Base-by-base conservation (phyloP, 768 basidiomycete genomes). In the Tricholoma sp. region DNA sequence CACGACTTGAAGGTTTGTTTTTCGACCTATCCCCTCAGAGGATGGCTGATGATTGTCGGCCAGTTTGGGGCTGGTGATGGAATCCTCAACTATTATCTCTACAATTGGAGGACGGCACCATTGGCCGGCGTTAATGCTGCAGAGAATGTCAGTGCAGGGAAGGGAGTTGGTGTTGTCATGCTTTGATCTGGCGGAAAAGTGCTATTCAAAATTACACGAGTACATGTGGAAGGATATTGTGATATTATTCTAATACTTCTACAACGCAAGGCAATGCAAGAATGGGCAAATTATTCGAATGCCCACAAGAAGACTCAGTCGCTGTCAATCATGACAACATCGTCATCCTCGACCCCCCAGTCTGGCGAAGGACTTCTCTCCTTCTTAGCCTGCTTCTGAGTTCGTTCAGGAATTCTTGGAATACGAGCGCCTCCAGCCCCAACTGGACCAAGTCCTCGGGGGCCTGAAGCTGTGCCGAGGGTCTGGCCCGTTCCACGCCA, bases 21-120 rank as follows among this genome's bases (percentile, higher is more conserved):
- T 50, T 35, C 50, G 11, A 59, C 39, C 32, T 8, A 54, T 7
- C 18, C 2, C 19, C 35, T 22, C 22, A 37, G 9, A 35, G 10
- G 18, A 7, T 56, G 45, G 53, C 37, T 54, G 50, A 43, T 21
- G 55, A 58, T 52, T 19, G 29, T 19, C 52, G 37, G 62, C 43
- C 59, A 96, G 94, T 98, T 98, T 66, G 96, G 93, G n/a, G 74
- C 79, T 10, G 96, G 94, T 4, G 91, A 96, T 66, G 97, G 97
- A 1, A 82, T 88, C 69, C 79, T 99, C 53, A 91, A 95, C 71
- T 96, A 84, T 69, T 95, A 95, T 69, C 69, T 95, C 57, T 98
- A 97, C 75, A 99, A 99, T 72, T 99, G 94, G 92, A 81, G 89
- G 58, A 95, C 93, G 11, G 74, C 83, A 12, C 79, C 84, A 2